These are phyloP conservation scores for Suhomyces terraborum DNA, from an alignment of 1,139 yeast genomes.

Conservation along the genomic window DNA sequence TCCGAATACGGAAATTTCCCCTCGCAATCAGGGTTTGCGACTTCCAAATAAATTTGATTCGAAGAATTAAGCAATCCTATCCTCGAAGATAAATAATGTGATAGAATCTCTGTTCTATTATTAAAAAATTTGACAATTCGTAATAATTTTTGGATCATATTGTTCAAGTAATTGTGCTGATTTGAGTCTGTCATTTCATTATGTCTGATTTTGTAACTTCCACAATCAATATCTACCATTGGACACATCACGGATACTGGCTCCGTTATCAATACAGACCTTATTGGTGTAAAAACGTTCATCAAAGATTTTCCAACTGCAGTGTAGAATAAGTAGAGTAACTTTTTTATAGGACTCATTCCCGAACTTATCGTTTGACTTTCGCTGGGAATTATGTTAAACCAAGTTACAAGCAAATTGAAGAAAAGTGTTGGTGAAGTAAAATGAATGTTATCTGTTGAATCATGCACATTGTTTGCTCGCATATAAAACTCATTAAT, in stretches of 20 bases:
- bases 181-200: conserved; percentile 10
- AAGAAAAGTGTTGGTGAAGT: conserved; percentile 33
- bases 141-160: conserved; percentile 25
- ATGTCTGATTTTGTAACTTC: conserved; percentile 23
- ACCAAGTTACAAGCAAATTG: conserved; percentile 38
- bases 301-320: conserved; percentile 39
- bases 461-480: conserved; percentile 18
- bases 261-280: conserved; percentile 40
- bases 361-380: conserved; percentile 32
- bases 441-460: conserved; percentile 21
- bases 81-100: conserved; percentile 26
- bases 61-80: conserved; percentile 22
- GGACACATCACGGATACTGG: conserved; percentile 37
- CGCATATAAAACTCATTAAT: conserved; percentile 29
- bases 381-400: conserved; percentile 38
- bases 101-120: conserved; percentile 29
- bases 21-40: conserved; percentile 11
- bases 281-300: conserved; percentile 37
- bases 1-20: conserved; percentile 20
- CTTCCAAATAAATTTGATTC: conserved; percentile 21
- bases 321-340: conserved; percentile 36
- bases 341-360: conserved; percentile 34
- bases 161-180: conserved; percentile 14
- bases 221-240: conserved; percentile 31
- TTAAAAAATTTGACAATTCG: conserved; percentile 35